These are phyloP conservation scores for Neopestalotiopsis sp. DNA, from an alignment of 2,329 filamentous ascomycete species.

Conservation along the genomic window DNA sequence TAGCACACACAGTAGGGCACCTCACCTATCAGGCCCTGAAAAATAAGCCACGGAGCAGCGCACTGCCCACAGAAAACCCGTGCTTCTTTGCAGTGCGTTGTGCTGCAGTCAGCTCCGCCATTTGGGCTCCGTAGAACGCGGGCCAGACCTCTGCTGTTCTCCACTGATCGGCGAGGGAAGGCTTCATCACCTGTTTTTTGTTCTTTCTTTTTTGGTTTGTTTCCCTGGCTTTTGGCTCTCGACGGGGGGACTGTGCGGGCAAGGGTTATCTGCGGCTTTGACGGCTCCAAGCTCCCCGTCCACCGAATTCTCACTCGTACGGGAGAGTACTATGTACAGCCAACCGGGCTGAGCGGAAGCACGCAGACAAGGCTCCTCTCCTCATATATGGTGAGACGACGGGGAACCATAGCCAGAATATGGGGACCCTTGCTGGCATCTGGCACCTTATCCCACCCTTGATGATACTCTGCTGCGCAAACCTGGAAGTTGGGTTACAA, in stretches of 20 bases:
- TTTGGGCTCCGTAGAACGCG: constrained; percentile 8
- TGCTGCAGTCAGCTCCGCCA: background rate
- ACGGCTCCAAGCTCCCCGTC: background rate
- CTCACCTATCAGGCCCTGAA: too few species aligned
- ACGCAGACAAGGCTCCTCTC: background rate
- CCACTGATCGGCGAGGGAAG: constrained; percentile 7
- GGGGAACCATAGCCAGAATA: background rate
- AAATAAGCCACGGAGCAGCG: background rate
- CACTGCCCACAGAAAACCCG: background rate
- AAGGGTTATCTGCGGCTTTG: background rate
- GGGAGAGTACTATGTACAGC: background rate
- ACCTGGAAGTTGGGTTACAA: background rate
- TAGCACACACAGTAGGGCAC: too few species aligned
- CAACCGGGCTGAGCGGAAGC: background rate
- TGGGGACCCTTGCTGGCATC: too few species aligned
- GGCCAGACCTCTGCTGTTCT: background rate
- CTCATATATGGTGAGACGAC: background rate
- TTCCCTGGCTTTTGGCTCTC: too few species aligned
- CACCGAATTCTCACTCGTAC: too few species aligned
- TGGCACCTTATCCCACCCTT: too few species aligned
- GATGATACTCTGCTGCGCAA: too few species aligned
- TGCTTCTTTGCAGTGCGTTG: background rate
- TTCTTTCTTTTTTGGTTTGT: background rate
- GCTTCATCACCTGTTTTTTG: constrained; percentile 3
- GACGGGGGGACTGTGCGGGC: background rate